A percentile compares a stretch with the other conserved stretches of the same genome.
Conservation (phyloP, 2,329 filamentous ascomycete species). For the Nigrograna mackinnonii region DNA sequence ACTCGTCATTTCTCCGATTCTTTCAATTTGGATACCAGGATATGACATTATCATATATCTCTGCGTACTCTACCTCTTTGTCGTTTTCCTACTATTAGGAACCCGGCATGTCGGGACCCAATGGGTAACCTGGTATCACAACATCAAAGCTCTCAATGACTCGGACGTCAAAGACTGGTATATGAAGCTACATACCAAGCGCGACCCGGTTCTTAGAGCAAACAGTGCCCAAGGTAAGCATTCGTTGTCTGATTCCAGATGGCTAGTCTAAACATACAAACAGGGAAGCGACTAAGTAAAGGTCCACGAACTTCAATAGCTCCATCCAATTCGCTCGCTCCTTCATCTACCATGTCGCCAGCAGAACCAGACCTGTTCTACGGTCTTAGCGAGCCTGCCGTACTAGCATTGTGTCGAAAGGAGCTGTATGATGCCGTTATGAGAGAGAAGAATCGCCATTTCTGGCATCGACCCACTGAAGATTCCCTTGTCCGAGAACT, state of each 20-base stretch:
- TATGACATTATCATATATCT: constrained; percentile 58
- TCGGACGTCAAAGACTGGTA: constrained; percentile 57
- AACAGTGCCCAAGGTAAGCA: constrained; percentile 13
- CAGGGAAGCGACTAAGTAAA: constrained; percentile 23
- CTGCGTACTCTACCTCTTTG: constrained; percentile 57
- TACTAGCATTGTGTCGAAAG: constrained; percentile 51
- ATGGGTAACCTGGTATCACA: constrained; percentile 63
- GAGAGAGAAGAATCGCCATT: constrained; percentile 46
- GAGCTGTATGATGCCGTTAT: constrained; percentile 51
- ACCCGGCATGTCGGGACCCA: constrained; percentile 58
- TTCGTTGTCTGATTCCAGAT: constrained; percentile 8
- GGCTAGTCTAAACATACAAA: not conserved
- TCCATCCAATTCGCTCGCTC: constrained; percentile 26
- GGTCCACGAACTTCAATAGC: constrained; percentile 22
- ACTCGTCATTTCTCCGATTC: constrained; percentile 59
- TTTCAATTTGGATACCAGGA: constrained; percentile 56
- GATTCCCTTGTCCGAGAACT: constrained; percentile 55
- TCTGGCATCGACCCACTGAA: constrained; percentile 47
- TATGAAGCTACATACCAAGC: constrained; percentile 30
- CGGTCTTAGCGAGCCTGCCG: constrained; percentile 52
- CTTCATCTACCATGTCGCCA: constrained; percentile 33
- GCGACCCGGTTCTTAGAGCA: constrained; percentile 7
- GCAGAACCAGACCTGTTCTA: constrained; percentile 43
- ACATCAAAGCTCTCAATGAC: constrained; percentile 54
- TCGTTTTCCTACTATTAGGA: constrained; percentile 55